A percentile compares a stretch with the other conserved stretches of the same genome.
These are phyloP conservation scores for Cercospora sp. DNA, from an alignment of 2,329 filamentous ascomycete genomes.

Conservation along the genomic window DNA sequence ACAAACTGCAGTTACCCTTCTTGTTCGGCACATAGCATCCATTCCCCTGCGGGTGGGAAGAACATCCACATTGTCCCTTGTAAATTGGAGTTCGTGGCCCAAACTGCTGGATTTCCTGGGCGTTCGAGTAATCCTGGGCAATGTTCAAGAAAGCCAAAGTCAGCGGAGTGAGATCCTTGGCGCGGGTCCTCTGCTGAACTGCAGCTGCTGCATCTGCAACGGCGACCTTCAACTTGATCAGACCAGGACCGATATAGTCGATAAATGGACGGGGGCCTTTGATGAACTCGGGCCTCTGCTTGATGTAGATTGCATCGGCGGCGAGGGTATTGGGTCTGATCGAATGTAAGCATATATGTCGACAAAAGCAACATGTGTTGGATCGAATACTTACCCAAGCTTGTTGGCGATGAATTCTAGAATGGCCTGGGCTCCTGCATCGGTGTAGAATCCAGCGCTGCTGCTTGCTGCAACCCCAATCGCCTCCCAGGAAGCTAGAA, in stretches of 20 bases:
- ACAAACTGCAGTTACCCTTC: not conserved
- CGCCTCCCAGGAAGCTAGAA: constrained; percentile 6
- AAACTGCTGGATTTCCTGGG: constrained; percentile 15
- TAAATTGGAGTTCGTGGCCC: not conserved
- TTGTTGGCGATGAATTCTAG: constrained; percentile 9
- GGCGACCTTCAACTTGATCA: constrained; percentile 13
- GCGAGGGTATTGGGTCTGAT: not conserved
- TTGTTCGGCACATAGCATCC: constrained; percentile 1
- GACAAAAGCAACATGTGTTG: not conserved
- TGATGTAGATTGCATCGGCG: constrained; percentile 11
- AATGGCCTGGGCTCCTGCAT: constrained; percentile 7
- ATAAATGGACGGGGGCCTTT: constrained; percentile 2
- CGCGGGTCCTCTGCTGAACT: not conserved
- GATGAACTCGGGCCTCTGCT: constrained; percentile 1
- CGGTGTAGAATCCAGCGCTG: constrained; percentile 13
- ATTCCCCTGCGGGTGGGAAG: not conserved
- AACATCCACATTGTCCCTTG: not conserved
- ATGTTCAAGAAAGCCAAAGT: constrained; percentile 12
- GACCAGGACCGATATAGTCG: constrained; percentile 12
- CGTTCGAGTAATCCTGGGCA: constrained; percentile 11
- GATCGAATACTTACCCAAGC: not conserved
- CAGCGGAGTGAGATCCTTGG: constrained; percentile 4
- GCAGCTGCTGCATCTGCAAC: constrained; percentile 13
- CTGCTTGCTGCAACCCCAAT: not conserved
- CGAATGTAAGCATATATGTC: not conserved